A percentile compares a stretch with the other conserved stretches of the same genome.
phyloP scores from a whole-genome alignment of 1,139 yeast genomes.

The Debaryomyces nepalensis region DNA sequence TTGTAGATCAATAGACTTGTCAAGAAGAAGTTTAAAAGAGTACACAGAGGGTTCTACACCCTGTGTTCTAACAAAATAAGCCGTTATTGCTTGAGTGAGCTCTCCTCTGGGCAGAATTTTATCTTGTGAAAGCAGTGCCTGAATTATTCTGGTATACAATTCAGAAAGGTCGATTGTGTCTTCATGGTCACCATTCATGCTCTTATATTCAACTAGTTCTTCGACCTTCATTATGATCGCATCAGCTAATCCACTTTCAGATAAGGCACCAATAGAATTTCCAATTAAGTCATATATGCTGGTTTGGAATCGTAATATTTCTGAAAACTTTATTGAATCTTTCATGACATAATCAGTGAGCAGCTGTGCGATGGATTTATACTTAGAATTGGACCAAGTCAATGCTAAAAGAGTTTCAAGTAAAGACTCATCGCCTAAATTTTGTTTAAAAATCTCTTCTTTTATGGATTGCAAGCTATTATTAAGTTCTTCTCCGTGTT shows the following conservation, averaged over 20 bases:
- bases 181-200: conserved; percentile 8
- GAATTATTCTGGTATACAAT: conserved; percentile 24
- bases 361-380: conserved; percentile 15
- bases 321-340: conserved; percentile 31
- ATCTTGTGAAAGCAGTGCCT: conserved; percentile 23
- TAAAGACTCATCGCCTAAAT: conserved; percentile 31
- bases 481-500: conserved; percentile 10
- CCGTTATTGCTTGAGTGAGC: conserved; percentile 21
- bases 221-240: conserved; percentile 10
- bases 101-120: conserved; percentile 26
- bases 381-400: conserved; percentile 19
- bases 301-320: conserved; percentile 27
- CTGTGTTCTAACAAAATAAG: conserved; percentile 20
- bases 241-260: conserved; percentile 18
- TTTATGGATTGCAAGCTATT: conserved; percentile 19
- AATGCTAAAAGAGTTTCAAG: conserved; percentile 25
- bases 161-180: conserved; percentile 18
- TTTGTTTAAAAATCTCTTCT: conserved; percentile 25
- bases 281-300: conserved; percentile 17
- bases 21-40: conserved; percentile 37
- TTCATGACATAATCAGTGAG: conserved; percentile 24
- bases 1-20: conserved; percentile 28
- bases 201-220: neutral
- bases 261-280: neutral
- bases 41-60: conserved; percentile 23